Evolutionary conservation across 495 filamentous ascomycete genomes (phyloP).

Genomic region (Penicillium steckii): DNA sequence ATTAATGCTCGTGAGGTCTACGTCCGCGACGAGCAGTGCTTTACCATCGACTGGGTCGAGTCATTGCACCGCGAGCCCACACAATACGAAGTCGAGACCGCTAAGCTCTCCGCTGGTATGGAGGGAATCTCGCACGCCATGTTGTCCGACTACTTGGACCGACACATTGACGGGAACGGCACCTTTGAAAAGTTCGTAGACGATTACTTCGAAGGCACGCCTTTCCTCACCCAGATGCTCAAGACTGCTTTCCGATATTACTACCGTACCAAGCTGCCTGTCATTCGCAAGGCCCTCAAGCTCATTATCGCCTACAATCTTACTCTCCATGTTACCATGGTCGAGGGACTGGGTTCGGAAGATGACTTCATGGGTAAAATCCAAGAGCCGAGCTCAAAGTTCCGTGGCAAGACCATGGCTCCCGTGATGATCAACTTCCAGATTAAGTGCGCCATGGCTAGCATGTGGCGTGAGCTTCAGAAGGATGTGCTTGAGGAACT

Average conservation of each 20-base stretch:
- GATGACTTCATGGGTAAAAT: slow-evolving; percentile 76
- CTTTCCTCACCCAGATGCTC: slow-evolving; percentile 88
- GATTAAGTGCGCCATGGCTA: slow-evolving; percentile 89
- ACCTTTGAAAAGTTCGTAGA: slow-evolving; percentile 87
- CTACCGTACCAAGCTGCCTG: slow-evolving; percentile 73
- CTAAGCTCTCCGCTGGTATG: slow-evolving; percentile 78
- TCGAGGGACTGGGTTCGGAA: slow-evolving; percentile 82
- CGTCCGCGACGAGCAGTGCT: slow-evolving; percentile 88
- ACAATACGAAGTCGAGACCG: slow-evolving; percentile 79
- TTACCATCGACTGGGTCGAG: slow-evolving; percentile 89
- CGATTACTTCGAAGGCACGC: slow-evolving; percentile 89
- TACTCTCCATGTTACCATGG: slow-evolving; percentile 86
- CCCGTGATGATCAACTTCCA: slow-evolving; percentile 99
- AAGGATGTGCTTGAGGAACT: slow-evolving; percentile 93
- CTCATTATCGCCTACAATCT: slow-evolving; percentile 90
- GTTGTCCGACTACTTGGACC: slow-evolving; percentile 85
- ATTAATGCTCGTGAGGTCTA: slow-evolving; percentile 88
- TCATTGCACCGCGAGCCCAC: slow-evolving; percentile 67
- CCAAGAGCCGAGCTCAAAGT: slow-evolving; percentile 72
- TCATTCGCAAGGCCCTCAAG: slow-evolving; percentile 89
- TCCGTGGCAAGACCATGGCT: slow-evolving; percentile 81
- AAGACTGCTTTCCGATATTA: slow-evolving; percentile 93
- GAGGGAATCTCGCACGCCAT: slow-evolving; percentile 75
- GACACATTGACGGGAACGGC: slow-evolving; percentile 77
- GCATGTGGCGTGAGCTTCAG: slow-evolving; percentile 94